Percentiles rank a stretch among this genome's conserved stretches.
phyloP scores from a whole-genome alignment of 176 grass and related monocot species.

The Cocos nucifera region DNA sequence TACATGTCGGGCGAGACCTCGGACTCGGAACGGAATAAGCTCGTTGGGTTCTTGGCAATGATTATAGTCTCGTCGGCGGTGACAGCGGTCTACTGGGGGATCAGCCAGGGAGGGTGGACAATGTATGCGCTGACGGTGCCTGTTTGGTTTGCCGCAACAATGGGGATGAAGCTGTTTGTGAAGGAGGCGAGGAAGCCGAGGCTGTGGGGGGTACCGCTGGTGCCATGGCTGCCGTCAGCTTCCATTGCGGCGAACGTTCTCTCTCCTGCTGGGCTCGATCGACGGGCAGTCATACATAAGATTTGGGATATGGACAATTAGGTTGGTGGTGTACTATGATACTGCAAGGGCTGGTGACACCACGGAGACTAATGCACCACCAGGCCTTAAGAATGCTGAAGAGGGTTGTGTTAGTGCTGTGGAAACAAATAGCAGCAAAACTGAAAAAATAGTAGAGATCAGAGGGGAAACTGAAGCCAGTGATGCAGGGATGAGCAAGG shows the following conservation, averaged over 20 bases:
- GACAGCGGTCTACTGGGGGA: constrained; percentile 28
- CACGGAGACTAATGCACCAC: not conserved
- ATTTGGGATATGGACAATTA: constrained; percentile 53
- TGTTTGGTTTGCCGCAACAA: constrained; percentile 23
- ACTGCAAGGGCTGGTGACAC: constrained; percentile 25
- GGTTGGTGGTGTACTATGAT: constrained; percentile 68
- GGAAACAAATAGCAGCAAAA: too few species aligned
- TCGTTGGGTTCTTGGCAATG: constrained; percentile 14
- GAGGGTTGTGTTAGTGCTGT: constrained; percentile 8
- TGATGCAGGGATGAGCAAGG: too few species aligned
- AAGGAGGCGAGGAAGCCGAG: constrained; percentile 30
- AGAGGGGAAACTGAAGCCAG: too few species aligned
- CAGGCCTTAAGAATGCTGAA: not conserved
- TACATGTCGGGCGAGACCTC: constrained; percentile 34
- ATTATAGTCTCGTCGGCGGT: constrained; percentile 24
- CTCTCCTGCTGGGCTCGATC: constrained; percentile 84
- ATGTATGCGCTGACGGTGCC: constrained; percentile 27
- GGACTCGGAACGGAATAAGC: constrained; percentile 17
- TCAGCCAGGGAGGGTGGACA: constrained; percentile 13
- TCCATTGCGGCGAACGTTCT: constrained; percentile 51
- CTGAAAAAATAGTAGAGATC: too few species aligned
- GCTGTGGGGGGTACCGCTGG: constrained; percentile 34
- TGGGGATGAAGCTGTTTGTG: constrained; percentile 14
- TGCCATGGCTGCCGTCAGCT: constrained; percentile 31
- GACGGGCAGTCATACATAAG: constrained; percentile 53